Base-by-base conservation (phyloP, 805 yeast species). In the Metschnikowia drakensbergensis region DNA sequence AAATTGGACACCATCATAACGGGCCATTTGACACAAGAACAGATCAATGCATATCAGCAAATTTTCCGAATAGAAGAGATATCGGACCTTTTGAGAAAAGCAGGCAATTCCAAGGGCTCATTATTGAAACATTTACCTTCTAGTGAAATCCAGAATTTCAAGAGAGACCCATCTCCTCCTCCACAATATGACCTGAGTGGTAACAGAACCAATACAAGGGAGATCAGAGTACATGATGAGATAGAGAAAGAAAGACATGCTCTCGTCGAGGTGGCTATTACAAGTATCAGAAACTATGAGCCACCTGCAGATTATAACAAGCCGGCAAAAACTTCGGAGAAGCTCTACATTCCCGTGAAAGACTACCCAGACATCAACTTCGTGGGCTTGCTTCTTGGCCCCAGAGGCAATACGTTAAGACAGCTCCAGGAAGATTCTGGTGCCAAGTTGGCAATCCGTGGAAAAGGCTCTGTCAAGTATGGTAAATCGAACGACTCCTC, bases 401-500 rank as follows among this genome's bases (percentile, higher is more conserved):
- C 99, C 30, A 83, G 99, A 72, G 99, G 98, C 25, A 85, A 86
- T 58, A 92, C 97, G 0, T 68, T 92, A 58, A 80, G 87, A 51
- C 80, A 81, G 57, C 69, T 95, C 66, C 96, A 92, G 62, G 83
- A 80, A 28, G 83, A 85, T 43, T 84, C 96, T 35, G 96, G 96
- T 1, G 97, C 98, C 13, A 81, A 78, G 55, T 85, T 94, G 50
- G 95, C 91, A 3, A 87, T 94, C 43, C 76, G 99, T 57, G 99
- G 99, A 27, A 83, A 86, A 57, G 99, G 99, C 0, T 91, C 97
- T 1, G 96, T 90, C 17, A 92, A 92, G 61, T 96, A 88, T 61
- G 98, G 98, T 30, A 86, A 83, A 63, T 65, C 68, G 25, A 58
- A 53, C 36, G 66, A 60, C 25, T 35, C 55, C 23, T 45, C 52